phyloP scores from a whole-genome alignment of 306 rosid species.

The Pterocarpus santalinus region DNA sequence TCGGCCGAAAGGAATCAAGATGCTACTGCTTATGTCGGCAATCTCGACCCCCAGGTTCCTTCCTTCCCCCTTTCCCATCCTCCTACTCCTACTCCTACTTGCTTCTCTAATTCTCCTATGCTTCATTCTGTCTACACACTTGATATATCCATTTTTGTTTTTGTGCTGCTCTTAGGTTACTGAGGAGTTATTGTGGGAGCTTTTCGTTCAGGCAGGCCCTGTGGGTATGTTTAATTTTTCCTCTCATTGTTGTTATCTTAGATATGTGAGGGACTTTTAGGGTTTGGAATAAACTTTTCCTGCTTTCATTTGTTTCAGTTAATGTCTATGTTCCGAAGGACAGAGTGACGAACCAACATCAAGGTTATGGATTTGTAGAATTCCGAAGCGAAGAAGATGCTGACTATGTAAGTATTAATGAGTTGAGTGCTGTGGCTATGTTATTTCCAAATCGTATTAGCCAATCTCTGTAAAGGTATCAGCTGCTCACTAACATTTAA shows the following conservation, averaged over 20 bases:
- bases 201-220: constrained; percentile 67
- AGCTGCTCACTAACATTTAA: not conserved
- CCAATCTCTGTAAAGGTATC: not conserved
- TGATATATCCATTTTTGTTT: too few relatives aligned
- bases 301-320: constrained; percentile 55
- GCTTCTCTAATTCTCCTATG: too few relatives aligned
- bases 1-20: constrained; percentile 97
- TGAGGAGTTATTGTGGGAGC: constrained; percentile 64
- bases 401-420: constrained; percentile 70
- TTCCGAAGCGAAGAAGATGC: constrained; percentile 98
- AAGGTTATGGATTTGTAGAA: constrained; percentile 97
- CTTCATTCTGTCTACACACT: too few relatives aligned
- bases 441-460: too few relatives aligned
- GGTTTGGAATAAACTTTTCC: not conserved
- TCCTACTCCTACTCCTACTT: too few relatives aligned
- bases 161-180: too few relatives aligned
- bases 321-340: constrained; percentile 98
- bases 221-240: constrained; percentile 46
- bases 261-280: not conserved
- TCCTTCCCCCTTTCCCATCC: too few relatives aligned
- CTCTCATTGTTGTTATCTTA: not conserved
- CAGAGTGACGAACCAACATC: constrained; percentile 93
- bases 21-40: constrained; percentile 98
- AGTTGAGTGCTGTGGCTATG: not conserved
- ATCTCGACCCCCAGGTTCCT: constrained; percentile 84